Evolutionary conservation across 2,329 filamentous ascomycete species (phyloP).

Genomic region (Pyricularia sp.): DNA sequence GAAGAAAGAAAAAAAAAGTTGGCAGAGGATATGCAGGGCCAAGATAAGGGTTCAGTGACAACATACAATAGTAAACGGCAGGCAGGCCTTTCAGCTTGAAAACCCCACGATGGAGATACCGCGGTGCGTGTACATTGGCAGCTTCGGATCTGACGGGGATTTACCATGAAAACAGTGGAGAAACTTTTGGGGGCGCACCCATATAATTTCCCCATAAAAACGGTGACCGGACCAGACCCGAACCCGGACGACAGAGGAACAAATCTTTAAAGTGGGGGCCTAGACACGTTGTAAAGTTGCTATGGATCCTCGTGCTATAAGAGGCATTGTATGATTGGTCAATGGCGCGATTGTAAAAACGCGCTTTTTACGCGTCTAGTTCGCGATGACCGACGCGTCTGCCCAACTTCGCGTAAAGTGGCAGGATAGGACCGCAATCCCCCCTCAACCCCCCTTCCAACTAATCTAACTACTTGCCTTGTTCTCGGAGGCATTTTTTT

Average conservation of each 20-base stretch:
- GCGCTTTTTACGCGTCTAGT: not conserved
- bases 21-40: not conserved
- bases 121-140: not conserved
- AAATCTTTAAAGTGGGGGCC: not conserved
- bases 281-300: not conserved
- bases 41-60: not conserved
- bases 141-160: not conserved
- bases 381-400: not conserved
- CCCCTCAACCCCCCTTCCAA: not conserved
- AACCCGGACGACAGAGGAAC: too few species aligned
- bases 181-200: not conserved
- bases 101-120: not conserved
- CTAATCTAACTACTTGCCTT: too few species aligned
- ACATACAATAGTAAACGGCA: too few species aligned
- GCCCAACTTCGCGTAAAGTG: not conserved
- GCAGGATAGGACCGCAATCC: not conserved
- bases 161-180: not conserved
- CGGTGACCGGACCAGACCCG: not conserved
- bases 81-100: not conserved
- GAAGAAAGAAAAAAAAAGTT: not conserved
- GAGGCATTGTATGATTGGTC: not conserved
- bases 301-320: not conserved
- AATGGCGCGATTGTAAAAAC: not conserved
- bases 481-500: not conserved
- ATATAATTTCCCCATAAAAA: not conserved